phyloP scores from a whole-genome alignment of 495 filamentous ascomycete genomes.

The Astrocystis sublimbata region DNA sequence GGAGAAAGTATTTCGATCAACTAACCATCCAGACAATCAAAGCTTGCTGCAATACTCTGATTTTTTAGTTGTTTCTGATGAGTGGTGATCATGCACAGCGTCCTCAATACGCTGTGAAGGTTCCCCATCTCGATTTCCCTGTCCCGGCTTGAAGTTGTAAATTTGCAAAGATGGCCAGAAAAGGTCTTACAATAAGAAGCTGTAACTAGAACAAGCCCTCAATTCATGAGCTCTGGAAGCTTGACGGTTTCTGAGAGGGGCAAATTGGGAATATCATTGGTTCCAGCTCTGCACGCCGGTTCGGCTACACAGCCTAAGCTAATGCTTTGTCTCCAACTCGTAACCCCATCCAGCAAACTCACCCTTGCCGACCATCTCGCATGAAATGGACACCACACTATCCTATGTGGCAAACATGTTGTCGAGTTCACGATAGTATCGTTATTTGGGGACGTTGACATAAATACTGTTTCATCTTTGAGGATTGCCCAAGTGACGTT shows the following conservation, averaged over 20 bases:
- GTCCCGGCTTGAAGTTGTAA: too few species aligned
- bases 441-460: not conserved
- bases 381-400: not conserved
- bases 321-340: not conserved
- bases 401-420: not conserved
- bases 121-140: too few species aligned
- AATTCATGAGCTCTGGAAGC: constrained; percentile 8
- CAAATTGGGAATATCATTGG: not conserved
- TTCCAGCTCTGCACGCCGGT: not conserved
- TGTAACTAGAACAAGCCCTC: too few species aligned
- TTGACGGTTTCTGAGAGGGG: not conserved
- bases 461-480: not conserved
- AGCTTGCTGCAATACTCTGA: too few species aligned
- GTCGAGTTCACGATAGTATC: not conserved
- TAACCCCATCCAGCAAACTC: not conserved
- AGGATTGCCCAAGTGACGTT: constrained; percentile 9
- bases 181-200: too few species aligned
- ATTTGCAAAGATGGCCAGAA: too few species aligned
- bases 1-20: too few species aligned
- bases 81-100: too few species aligned
- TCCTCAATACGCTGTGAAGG: too few species aligned
- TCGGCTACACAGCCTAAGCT: not conserved
- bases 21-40: too few species aligned
- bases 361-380: not conserved
- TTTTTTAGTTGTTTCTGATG: too few species aligned